Evolutionary conservation across 345 rosid genomes (phyloP).

Genomic region (Syzygium aromaticum): DNA sequence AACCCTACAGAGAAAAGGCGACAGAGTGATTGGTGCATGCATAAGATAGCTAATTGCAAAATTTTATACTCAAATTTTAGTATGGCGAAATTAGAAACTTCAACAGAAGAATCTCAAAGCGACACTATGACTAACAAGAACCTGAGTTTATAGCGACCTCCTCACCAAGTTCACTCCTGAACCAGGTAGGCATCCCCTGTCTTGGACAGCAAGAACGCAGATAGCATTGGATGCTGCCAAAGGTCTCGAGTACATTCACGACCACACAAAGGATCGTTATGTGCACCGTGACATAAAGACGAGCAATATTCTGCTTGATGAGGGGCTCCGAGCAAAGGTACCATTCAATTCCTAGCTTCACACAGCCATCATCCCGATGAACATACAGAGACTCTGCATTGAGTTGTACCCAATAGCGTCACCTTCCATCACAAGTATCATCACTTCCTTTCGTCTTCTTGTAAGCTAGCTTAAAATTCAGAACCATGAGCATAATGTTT

Average conservation of each 20-base stretch:
- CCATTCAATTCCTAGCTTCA: neutral
- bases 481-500: neutral
- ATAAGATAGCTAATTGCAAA: neutral
- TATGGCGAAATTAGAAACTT: neutral
- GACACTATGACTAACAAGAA: neutral
- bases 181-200: slow-evolving; percentile 44
- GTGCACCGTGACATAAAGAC: slow-evolving; percentile 64
- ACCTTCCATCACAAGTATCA: neutral
- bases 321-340: slow-evolving; percentile 55
- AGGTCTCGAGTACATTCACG: slow-evolving; percentile 63
- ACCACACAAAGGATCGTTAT: slow-evolving; percentile 52
- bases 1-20: neutral
- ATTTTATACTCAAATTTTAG: neutral
- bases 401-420: neutral
- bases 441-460: neutral
- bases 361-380: neutral
- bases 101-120: neutral
- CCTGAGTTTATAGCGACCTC: neutral
- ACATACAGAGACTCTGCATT: neutral
- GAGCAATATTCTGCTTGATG: slow-evolving; percentile 54
- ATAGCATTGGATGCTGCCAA: slow-evolving; percentile 60
- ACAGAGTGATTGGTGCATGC: neutral
- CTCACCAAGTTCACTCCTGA: neutral
- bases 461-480: neutral
- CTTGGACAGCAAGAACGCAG: slow-evolving; percentile 57